Evolutionary conservation across 225 moss, liverwort and hornwort species (phyloP), one percentile per base, ranked within the genome.

Genomic region (Polytrichum commune): DNA sequence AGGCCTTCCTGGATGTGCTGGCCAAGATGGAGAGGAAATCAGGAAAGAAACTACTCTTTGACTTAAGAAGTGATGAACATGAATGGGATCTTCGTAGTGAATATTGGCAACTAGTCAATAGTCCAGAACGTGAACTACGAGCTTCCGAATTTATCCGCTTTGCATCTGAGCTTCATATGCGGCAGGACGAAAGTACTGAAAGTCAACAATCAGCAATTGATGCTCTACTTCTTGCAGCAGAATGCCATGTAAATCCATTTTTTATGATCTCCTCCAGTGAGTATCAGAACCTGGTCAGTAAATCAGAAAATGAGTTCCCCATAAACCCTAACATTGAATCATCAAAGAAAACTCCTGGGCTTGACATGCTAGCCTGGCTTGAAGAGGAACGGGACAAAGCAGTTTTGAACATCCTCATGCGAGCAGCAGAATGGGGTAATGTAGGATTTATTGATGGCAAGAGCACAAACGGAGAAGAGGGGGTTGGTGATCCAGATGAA

Each of bases 381-480:
- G 95, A 95, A 80, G 95, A 95, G 83, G 91, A 91, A 73, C 81
- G 95, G 74, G 95, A 95, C 69, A 95, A 93, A 85, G 77, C 90
- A n/a, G 93, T 95, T 66, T 88, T 95, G 74, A 77, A 80, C 55
- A 93, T 95, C 73, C 75, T 95, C 25, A 64, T 90, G 80, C 78
- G 79, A 63, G 95, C 93, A 73, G 95, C 95, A 64, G 85, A 91
- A 76, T 95, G 95, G 95, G 93, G 91, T 53, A 77, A 66, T 72
- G n/a, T 55, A 73, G 77, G 60, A 63, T 22, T 29, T 53, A 8
- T 46, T 29, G 68, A 64, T 64, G 55, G 73, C 7, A 62, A 72
- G 55, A 67, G 28, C 71, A 58, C 4, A 67, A 74, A 60, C 66
- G 78, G 35, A 64, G 62, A 67, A 65, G 73, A 70, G 66, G 75